Evolutionary conservation across 345 rosid genomes (phyloP).

Genomic region (Erucastrum elatum): DNA sequence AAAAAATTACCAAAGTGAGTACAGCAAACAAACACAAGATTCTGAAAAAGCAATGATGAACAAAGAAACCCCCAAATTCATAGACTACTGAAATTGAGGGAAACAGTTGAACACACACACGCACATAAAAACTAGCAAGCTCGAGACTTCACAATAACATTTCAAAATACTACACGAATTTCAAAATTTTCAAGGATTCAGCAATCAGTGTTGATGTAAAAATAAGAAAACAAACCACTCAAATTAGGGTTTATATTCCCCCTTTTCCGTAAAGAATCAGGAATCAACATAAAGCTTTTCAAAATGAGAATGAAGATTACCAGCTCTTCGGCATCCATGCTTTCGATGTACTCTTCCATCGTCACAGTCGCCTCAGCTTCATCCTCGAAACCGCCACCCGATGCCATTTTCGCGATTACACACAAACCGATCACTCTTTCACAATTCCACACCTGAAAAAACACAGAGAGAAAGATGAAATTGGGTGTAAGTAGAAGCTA

Average conservation of each 20-base stretch:
- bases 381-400: slow-evolving; percentile 54
- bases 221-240: background rate
- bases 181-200: too few species aligned
- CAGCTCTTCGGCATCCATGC: slow-evolving; percentile 83
- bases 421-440: background rate
- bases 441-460: slow-evolving; percentile 25
- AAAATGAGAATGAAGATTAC: too few species aligned
- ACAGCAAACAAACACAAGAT: background rate
- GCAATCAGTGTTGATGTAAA: background rate
- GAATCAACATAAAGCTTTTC: too few species aligned
- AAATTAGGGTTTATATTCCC: background rate
- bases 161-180: too few species aligned
- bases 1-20: background rate
- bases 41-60: background rate
- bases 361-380: slow-evolving; percentile 71
- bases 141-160: slow-evolving; percentile 13
- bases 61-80: background rate
- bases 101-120: background rate
- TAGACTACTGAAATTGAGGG: background rate
- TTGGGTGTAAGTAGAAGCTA: background rate
- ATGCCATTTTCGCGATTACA: slow-evolving; percentile 50
- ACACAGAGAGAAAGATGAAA: background rate
- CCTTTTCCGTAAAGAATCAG: too few species aligned
- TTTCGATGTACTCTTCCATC: slow-evolving; percentile 76
- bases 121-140: background rate